Conservation (phyloP, 2,329 filamentous ascomycete species). For the Sclerotiophoma versabilis region DNA sequence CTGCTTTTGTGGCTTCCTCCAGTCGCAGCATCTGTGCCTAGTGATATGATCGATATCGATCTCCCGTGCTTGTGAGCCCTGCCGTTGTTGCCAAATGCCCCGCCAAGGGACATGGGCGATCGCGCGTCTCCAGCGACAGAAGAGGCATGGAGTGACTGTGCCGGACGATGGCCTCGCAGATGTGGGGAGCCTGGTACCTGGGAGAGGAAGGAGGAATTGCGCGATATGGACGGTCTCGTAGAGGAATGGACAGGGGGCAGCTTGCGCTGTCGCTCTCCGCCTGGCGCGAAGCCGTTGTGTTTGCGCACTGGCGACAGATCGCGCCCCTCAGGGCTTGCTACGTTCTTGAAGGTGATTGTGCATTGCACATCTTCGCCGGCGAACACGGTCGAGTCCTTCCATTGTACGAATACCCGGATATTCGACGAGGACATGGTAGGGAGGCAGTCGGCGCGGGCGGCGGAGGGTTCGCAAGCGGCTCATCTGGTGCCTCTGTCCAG, state of each 20-base stretch:
- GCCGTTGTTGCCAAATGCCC: conserved; percentile 34
- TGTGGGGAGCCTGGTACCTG: conserved; percentile 35
- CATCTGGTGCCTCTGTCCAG: conserved; percentile 38
- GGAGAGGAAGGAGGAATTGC: conserved; percentile 46
- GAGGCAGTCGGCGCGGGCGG: conserved; percentile 36
- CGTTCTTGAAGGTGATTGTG: conserved; percentile 94
- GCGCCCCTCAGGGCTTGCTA: conserved; percentile 60
- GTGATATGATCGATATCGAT: conserved; percentile 59
- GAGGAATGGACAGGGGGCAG: conserved; percentile 48
- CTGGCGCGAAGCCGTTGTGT: conserved; percentile 46
- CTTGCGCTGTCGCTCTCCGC: conserved; percentile 49
- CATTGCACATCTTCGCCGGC: conserved; percentile 96
- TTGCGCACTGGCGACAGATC: conserved; percentile 41
- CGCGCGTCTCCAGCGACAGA: conserved; percentile 37
- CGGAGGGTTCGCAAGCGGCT: conserved; percentile 34
- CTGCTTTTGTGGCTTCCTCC: conserved; percentile 39
- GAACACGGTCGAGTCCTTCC: conserved; percentile 93
- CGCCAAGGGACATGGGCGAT: conserved; percentile 32
- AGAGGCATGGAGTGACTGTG: conserved; percentile 66
- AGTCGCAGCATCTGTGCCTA: conserved; percentile 53
- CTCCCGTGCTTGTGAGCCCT: conserved; percentile 50
- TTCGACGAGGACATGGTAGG: conserved; percentile 59
- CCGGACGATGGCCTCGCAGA: conserved; percentile 69
- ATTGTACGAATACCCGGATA: conserved; percentile 94
- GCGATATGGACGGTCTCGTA: conserved; percentile 44